Evolutionary conservation across 257 asterid genomes (phyloP), one percentile per base, ranked within the genome.

Genomic region (Nicotiana benthamiana): DNA sequence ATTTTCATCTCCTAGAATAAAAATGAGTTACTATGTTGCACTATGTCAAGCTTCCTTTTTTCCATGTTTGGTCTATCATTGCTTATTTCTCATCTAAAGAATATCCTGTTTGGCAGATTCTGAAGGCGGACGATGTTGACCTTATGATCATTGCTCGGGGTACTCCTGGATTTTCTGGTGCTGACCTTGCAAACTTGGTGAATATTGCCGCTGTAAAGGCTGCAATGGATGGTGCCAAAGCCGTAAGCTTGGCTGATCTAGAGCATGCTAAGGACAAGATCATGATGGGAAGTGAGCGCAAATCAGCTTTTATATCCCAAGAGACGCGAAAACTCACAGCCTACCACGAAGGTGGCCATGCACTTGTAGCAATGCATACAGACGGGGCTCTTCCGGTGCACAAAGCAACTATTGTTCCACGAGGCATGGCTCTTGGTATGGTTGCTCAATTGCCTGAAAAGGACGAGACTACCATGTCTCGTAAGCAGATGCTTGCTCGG

Each of bases 81-180:
- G 79, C 79, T 24, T 15, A 9, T 48, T 48, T 48, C 79, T 74
- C 24, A 74, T 48, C 43, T 22, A 13, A 46, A 72, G 60, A 43
- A 48, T 26, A 77, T 74, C 28, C 82, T 81, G 26, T 64, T 26
- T 85, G 81, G 28, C 82, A 94, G 97, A 93, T 94, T 85, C 88
- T 90, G 81, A 94, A 93, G 85, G 98, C 91, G 9, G 97, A 94
- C n/a, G 98, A 94, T 57, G 98, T 92, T 10, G 97, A 94, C 81
- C 92, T 90, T 75, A 88, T 83, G 89, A 90, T 92, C 79, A 92
- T 93, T 74, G 98, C 98, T 51, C 85, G 97, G 81, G 97, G 98
- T 76, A 92, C 98, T n/a, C 97, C 97, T 4, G 98, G 98, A 9
- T 94, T 94, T 84, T 94, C 98, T 0, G 98, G 98, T 20, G 98